Evolutionary conservation across 495 filamentous ascomycete species (phyloP), one percentile per base, ranked within the genome.

Genomic region (Penicillium robsamsonii): DNA sequence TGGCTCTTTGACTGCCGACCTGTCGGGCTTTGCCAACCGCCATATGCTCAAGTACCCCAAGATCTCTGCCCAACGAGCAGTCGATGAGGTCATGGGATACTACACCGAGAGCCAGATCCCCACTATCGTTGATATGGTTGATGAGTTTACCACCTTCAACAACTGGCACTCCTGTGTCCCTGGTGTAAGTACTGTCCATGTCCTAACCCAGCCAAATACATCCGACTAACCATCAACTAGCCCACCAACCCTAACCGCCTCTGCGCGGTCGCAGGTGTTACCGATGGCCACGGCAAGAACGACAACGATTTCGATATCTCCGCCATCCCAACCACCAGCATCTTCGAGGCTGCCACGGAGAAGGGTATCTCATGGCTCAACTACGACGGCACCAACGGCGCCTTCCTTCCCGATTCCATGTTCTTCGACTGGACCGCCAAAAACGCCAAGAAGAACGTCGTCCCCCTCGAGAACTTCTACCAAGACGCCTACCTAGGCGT

Each of bases 91-190:
- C 17, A 72, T 83, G 63, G 73, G 76, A 50, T 81, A 81, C 69
- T 81, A 81, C 61, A 75, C 78, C 24, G 72, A 74, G 55, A 68
- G 72, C 7, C 70, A 81, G 61, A 65, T 81, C 46, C 79, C 77
- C 30, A 75, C 79, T 10, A 63, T 81, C 24, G 68, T 67, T 17
- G 52, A 70, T 29, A 63, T 83, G 55, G 75, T 75, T 24, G 68
- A 81, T 55, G 77, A 81, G 55, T 83, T 77, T 58, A 69, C 75
- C 4, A 72, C 74, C 29, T 81, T 83, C 70, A 77, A 81, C 72
- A 67, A 75, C 64, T 83, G 79, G 79, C 75, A 77, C 68, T 75
- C 75, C 11, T 69, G 70, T 60, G 70, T 80, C 24, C 80, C 79
- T 5, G 80, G 80, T 24, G 73, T 75, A 63, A 59, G 73, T 72